A percentile compares a stretch with the other conserved stretches of the same genome.
phyloP scores from a whole-genome alignment of 1,139 yeast species.

The Pichia kudriavzevii region DNA sequence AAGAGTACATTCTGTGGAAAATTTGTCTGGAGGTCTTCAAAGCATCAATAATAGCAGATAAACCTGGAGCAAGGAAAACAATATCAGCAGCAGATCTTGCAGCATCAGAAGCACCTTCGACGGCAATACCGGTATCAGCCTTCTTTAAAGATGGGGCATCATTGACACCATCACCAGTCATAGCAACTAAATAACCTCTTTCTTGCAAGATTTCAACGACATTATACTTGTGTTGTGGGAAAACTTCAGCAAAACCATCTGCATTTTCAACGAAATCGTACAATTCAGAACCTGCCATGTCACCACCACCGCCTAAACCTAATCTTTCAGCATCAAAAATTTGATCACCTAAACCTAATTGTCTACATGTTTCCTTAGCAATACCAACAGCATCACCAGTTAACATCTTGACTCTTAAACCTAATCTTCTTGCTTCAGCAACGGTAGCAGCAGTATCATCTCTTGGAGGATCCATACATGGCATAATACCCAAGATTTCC shows the following conservation, averaged over 20 bases:
- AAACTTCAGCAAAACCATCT: conserved; percentile 95
- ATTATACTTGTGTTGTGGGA: conserved; percentile 93
- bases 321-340: conserved; percentile 91
- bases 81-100: conserved; percentile 96
- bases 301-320: conserved; percentile 94
- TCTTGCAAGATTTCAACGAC: conserved; percentile 86
- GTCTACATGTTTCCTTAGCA: conserved; percentile 98
- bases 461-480: conserved; percentile 99
- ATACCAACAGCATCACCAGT: conserved; percentile 99
- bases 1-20: conserved; percentile 98
- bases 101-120: conserved; percentile 95
- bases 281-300: conserved; percentile 93
- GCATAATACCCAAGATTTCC: conserved; percentile 97
- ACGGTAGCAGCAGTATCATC: conserved; percentile 97
- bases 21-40: conserved; percentile 90
- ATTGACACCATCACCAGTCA: conserved; percentile 98
- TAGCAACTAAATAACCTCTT: conserved; percentile 93
- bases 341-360: conserved; percentile 94
- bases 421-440: conserved; percentile 84
- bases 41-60: conserved; percentile 91
- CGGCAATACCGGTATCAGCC: conserved; percentile 97
- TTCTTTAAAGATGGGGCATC: conserved; percentile 95
- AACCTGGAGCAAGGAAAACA: conserved; percentile 94
- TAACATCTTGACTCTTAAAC: conserved; percentile 95
- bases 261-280: conserved; percentile 95